These are phyloP conservation scores for Schoenoplectus tabernaemontani DNA, from an alignment of 202 grass and related monocot genomes.

Conservation along the genomic window DNA sequence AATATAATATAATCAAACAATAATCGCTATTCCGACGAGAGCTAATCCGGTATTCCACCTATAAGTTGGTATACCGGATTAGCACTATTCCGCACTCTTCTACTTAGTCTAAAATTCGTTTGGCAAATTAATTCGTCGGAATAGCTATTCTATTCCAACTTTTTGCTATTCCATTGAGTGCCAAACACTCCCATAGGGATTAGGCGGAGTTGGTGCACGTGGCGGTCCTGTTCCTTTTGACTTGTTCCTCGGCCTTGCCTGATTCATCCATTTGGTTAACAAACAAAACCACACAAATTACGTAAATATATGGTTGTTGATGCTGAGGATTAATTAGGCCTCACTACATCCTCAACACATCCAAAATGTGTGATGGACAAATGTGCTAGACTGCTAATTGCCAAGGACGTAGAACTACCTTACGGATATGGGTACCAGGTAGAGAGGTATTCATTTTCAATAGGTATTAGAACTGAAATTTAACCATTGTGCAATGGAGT, in stretches of 20 bases:
- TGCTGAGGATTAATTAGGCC: neutral
- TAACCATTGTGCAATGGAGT: neutral
- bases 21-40: too few species aligned
- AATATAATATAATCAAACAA: too few species aligned
- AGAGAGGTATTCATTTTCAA: neutral
- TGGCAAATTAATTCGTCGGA: too few species aligned
- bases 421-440: neutral
- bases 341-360: neutral
- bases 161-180: too few species aligned
- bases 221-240: constrained; percentile 34
- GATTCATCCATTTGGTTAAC: neutral
- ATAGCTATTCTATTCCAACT: too few species aligned
- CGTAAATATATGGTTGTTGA: neutral
- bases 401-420: neutral
- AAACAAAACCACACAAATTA: neutral
- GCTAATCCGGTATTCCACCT: too few species aligned
- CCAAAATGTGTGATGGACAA: neutral
- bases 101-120: too few species aligned
- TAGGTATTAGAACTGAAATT: neutral
- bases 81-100: too few species aligned
- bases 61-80: too few species aligned
- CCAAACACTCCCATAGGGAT: too few species aligned
- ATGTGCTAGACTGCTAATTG: neutral
- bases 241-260: constrained; percentile 38
- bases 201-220: constrained; percentile 16